Conservation (phyloP, 306 rosid species). For the Quercus cerris region DNA sequence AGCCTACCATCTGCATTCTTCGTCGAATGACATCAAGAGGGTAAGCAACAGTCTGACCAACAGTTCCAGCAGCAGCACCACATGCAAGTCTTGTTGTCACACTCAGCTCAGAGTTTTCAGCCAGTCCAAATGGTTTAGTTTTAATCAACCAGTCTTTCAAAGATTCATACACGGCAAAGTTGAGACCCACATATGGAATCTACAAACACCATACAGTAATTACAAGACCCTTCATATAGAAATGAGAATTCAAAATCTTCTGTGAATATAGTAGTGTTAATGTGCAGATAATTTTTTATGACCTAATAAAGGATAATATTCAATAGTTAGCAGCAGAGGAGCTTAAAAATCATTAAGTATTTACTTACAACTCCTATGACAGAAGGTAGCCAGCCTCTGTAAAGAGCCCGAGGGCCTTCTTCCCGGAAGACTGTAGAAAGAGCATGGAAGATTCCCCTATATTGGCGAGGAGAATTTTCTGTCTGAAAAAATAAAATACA, state of each 20-base stretch:
- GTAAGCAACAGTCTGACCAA: constrained; percentile 54
- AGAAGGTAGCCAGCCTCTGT: constrained; percentile 73
- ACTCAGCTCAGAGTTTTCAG: constrained; percentile 36
- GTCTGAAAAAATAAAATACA: constrained; percentile 35
- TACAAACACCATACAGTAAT: constrained; percentile 13
- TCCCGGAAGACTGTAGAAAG: constrained; percentile 63
- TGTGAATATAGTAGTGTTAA: not conserved
- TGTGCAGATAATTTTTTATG: not conserved
- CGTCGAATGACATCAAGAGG: constrained; percentile 54
- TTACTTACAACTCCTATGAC: constrained; percentile 71
- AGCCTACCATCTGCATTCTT: constrained; percentile 57
- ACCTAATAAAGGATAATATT: not conserved
- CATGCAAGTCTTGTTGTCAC: constrained; percentile 45
- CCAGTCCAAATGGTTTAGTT: constrained; percentile 32
- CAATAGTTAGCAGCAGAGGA: not conserved
- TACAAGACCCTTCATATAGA: not conserved
- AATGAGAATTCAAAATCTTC: not conserved
- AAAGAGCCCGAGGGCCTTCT: constrained; percentile 65
- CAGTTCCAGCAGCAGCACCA: constrained; percentile 57
- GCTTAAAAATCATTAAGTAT: not conserved
- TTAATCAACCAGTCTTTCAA: constrained; percentile 44
- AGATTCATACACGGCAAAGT: constrained; percentile 49
- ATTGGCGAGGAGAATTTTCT: constrained; percentile 51
- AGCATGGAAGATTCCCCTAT: constrained; percentile 64
- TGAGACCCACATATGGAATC: constrained; percentile 53